Evolutionary conservation across 176 grass and related monocot species (phyloP).

Genomic region (Sorghum bicolor): DNA sequence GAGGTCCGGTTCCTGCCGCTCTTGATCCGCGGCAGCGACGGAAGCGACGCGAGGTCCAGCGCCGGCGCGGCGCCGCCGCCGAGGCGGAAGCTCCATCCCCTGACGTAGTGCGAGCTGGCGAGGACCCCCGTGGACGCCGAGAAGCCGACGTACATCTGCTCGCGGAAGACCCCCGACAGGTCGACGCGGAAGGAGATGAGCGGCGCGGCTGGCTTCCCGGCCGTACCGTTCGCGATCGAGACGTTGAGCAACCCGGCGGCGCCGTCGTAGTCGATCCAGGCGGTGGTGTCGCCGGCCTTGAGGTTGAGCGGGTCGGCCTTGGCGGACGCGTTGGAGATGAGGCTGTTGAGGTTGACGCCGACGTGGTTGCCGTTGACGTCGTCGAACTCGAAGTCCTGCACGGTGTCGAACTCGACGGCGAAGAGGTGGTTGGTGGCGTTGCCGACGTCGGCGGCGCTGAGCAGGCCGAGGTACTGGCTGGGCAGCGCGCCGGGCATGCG

Average conservation of each 20-base stretch:
- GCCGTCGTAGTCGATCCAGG: constrained; percentile 85
- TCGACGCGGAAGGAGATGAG: constrained; percentile 63
- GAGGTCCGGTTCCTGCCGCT: constrained; percentile 32
- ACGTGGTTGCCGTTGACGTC: constrained; percentile 95
- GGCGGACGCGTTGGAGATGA: constrained; percentile 53
- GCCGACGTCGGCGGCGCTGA: constrained; percentile 55
- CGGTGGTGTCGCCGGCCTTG: constrained; percentile 55
- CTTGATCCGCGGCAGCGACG: constrained; percentile 38
- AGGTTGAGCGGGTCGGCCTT: constrained; percentile 48
- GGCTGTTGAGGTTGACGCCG: constrained; percentile 67
- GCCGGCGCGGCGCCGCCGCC: constrained; percentile 37
- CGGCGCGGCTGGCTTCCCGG: constrained; percentile 47
- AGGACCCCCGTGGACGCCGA: constrained; percentile 84
- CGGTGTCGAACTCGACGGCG: constrained; percentile 91
- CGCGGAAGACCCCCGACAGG: constrained; percentile 36
- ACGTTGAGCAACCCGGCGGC: constrained; percentile 40
- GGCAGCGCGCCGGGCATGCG: constrained; percentile 65
- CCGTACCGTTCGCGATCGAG: constrained; percentile 19
- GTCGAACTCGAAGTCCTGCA: constrained; percentile 90
- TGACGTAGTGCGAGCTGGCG: constrained; percentile 88
- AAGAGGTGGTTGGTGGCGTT: constrained; percentile 84
- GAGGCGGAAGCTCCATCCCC: constrained; percentile 77
- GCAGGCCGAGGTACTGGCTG: constrained; percentile 73
- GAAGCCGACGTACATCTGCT: constrained; percentile 83
- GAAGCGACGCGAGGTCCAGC: constrained; percentile 57